Conservation (phyloP, 495 filamentous ascomycete species). For the Rhypophila decipiens region DNA sequence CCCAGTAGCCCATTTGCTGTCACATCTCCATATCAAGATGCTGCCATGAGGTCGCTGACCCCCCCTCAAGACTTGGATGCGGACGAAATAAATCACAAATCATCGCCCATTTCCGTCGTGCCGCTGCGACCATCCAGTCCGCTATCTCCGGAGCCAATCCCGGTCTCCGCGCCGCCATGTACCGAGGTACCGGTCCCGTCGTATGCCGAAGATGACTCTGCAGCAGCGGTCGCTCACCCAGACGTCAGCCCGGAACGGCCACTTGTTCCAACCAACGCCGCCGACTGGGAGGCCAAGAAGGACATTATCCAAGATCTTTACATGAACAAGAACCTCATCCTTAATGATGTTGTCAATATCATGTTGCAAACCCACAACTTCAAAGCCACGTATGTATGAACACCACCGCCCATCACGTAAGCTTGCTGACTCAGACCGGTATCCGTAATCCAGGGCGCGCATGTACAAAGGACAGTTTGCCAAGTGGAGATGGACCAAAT, state of each 20-base stretch:
- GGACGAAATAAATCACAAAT: no score
- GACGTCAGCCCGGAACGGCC: constrained; percentile 8
- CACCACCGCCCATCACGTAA: background rate
- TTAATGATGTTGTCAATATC: constrained; percentile 29
- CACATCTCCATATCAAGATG: no score
- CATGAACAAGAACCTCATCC: constrained; percentile 27
- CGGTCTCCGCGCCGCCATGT: no score
- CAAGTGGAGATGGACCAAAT: constrained; percentile 31
- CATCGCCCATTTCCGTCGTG: no score
- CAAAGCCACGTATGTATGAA: constrained; percentile 25
- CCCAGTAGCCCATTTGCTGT: no score
- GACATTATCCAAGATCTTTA: constrained; percentile 23
- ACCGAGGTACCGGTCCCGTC: no score
- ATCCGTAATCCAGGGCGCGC: constrained; percentile 13
- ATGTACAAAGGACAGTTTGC: constrained; percentile 33
- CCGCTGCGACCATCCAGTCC: no score
- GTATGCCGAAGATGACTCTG: no score
- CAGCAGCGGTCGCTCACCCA: no score
- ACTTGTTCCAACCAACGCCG: constrained; percentile 24
- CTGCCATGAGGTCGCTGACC: no score
- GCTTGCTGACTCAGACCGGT: background rate
- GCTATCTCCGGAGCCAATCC: no score
- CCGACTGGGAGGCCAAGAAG: constrained; percentile 28
- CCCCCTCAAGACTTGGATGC: no score
- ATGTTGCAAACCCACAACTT: constrained; percentile 25